Evolutionary conservation across 2,329 filamentous ascomycete genomes (phyloP).

Genomic region (Pseudogymnoascus sp.): DNA sequence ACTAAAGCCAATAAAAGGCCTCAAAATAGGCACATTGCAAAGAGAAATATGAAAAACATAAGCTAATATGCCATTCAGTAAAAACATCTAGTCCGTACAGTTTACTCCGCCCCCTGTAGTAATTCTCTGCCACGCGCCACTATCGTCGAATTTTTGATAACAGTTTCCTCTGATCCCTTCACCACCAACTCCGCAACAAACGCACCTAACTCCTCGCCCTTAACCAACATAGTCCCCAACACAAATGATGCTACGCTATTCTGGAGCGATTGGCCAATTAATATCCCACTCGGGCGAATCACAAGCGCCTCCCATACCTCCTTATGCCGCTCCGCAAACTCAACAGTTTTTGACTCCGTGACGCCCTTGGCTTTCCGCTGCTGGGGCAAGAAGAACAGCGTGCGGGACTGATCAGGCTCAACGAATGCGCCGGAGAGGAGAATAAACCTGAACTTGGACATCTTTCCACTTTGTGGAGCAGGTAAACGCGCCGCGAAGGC

Average conservation of each 20-base stretch:
- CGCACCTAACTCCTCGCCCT: conserved; percentile 20
- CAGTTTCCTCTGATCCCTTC: conserved; percentile 18
- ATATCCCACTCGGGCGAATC: conserved; percentile 20
- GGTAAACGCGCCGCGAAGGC: conserved; percentile 18
- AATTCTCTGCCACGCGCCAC: conserved; percentile 22
- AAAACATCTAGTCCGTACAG: not conserved
- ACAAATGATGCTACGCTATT: conserved; percentile 6
- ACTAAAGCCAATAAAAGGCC: not conserved
- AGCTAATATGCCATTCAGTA: not conserved
- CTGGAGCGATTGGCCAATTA: conserved; percentile 9
- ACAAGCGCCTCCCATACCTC: conserved; percentile 18
- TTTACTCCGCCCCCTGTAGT: conserved; percentile 7
- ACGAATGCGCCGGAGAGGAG: conserved; percentile 31
- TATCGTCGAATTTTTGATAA: conserved; percentile 18
- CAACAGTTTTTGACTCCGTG: conserved; percentile 19
- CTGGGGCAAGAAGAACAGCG: conserved; percentile 24
- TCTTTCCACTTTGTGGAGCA: conserved; percentile 8
- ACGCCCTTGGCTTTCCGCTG: conserved; percentile 24
- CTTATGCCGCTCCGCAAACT: conserved; percentile 18
- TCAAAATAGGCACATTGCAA: not conserved
- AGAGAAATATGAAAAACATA: not conserved
- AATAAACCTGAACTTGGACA: conserved; percentile 25
- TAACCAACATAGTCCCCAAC: conserved; percentile 20
- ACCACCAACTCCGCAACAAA: conserved; percentile 22
- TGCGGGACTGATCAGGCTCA: conserved; percentile 27